Evolutionary conservation across 1,139 yeast genomes (phyloP).

Genomic region (Kodamaea fungicola): DNA sequence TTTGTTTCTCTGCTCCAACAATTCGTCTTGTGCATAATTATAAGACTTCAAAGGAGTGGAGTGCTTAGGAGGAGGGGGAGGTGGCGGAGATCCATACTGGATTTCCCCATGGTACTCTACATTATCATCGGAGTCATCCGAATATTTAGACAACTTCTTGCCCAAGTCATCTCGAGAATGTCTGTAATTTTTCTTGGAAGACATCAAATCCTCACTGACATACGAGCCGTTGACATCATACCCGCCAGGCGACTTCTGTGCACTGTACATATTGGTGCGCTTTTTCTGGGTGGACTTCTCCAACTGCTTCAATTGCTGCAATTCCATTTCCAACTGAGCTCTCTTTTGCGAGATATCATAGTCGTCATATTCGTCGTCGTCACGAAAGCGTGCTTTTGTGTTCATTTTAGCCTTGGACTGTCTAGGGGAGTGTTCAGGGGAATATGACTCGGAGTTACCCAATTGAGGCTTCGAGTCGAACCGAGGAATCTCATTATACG

Average conservation of each 20-base stretch:
- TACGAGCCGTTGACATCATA: constrained; percentile 25
- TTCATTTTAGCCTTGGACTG: neutral
- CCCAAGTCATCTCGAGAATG: constrained; percentile 38
- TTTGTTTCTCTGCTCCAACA: constrained; percentile 3
- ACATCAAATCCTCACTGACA: constrained; percentile 34
- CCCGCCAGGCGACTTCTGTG: constrained; percentile 7
- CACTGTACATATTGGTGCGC: constrained; percentile 1
- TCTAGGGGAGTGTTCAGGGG: constrained; percentile 24
- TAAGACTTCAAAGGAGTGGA: constrained; percentile 11
- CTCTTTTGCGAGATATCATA: constrained; percentile 26
- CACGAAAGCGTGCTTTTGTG: neutral
- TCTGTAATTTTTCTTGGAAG: constrained; percentile 27
- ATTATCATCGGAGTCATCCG: constrained; percentile 7
- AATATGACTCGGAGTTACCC: constrained; percentile 24
- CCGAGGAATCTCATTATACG: constrained; percentile 12
- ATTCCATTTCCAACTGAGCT: constrained; percentile 40
- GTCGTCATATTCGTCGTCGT: constrained; percentile 12
- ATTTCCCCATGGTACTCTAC: constrained; percentile 12
- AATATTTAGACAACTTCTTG: constrained; percentile 25
- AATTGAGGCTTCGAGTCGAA: constrained; percentile 7
- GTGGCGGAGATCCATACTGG: constrained; percentile 29
- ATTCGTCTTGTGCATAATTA: constrained; percentile 10
- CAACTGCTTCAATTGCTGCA: constrained; percentile 35
- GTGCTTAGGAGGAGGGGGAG: constrained; percentile 54
- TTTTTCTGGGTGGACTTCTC: constrained; percentile 26